Evolutionary conservation across 148 eudicot genomes (phyloP).

Genomic region (Dysphania ambrosioides): DNA sequence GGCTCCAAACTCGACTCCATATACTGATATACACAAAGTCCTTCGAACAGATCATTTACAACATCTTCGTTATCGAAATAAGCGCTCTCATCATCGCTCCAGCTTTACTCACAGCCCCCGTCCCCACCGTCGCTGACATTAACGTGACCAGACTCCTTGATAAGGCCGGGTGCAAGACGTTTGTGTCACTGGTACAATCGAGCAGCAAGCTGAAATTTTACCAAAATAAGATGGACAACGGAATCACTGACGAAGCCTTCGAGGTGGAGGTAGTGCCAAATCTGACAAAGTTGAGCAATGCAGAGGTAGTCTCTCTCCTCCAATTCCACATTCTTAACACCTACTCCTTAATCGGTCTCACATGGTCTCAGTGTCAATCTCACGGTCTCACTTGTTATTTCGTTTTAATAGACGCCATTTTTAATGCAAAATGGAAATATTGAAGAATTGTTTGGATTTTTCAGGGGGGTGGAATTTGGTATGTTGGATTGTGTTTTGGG

Average conservation of each 20-base stretch:
- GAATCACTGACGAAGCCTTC: constrained; percentile 72
- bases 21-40: constrained; percentile 43
- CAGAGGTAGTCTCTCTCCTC: constrained; percentile 55
- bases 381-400: too few species aligned
- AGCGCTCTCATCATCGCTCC: constrained; percentile 38
- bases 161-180: constrained; percentile 54
- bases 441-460: too few species aligned
- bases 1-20: constrained; percentile 44
- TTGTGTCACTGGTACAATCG: constrained; percentile 26
- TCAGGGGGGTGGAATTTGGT: too few species aligned
- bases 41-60: constrained; percentile 45
- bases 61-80: constrained; percentile 49
- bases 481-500: too few species aligned
- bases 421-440: too few species aligned
- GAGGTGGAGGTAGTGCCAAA: constrained; percentile 51
- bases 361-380: too few species aligned
- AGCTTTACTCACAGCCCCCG: constrained; percentile 26
- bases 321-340: constrained; percentile 59
- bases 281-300: constrained; percentile 46
- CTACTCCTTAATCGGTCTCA: constrained; percentile 63
- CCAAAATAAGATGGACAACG: constrained; percentile 39
- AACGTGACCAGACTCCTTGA: constrained; percentile 45
- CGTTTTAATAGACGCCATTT: too few species aligned
- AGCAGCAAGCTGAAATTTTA: constrained; percentile 49
- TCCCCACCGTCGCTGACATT: constrained; percentile 20